Evolutionary conservation across 306 rosid species (phyloP), one percentile per base, ranked within the genome.

Genomic region (Lablab purpureus): DNA sequence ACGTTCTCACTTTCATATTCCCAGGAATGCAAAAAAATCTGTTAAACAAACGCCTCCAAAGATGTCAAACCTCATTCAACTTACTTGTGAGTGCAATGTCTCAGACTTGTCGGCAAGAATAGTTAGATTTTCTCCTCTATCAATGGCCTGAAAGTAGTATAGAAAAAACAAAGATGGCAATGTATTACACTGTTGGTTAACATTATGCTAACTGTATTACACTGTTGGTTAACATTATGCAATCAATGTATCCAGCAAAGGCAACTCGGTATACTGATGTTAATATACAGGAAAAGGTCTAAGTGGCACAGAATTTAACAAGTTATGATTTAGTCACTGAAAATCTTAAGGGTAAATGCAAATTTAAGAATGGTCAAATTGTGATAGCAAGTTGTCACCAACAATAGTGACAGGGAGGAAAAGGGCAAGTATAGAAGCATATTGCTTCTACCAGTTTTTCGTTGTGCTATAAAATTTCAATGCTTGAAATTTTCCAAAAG

Each of bases 111-210:
- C 89, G 5, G 87, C 94, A 67, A 94, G 93, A 60, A 85, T 56
- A 25, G 91, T 94, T 64, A 94, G 60, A 84, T 87, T 90, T 83
- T 91, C 98, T 64, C 98, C 97, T 88, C 98, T 87, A 64, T 89
- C 96, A 70, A 90, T 51, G 52, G 93, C 89, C 97, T 91, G 90
- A 80, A 83, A 74, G 70, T 60, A 75, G 49, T 10, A 74, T 40
- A 10, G 49, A 11, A 19, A 56, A 74, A 78, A 37, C 34, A 74
- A 41, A 55, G 43, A 76, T 66, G 32, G n/a, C 73, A 71, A 58
- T 46, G 65, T 59, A 40, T 13, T 4, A 71, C 18, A 11, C 46
- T 71, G 47, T 11, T 22, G 74, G 43, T 67, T 56, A 15, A 51
- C 65, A 40, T 19, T 36, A 10, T 55, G 60, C 13, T 56, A 15